Percentiles rank a stretch among this genome's conserved stretches.
phyloP scores from a whole-genome alignment of 768 basidiomycete genomes.

The Pisolithus tinctorius region DNA sequence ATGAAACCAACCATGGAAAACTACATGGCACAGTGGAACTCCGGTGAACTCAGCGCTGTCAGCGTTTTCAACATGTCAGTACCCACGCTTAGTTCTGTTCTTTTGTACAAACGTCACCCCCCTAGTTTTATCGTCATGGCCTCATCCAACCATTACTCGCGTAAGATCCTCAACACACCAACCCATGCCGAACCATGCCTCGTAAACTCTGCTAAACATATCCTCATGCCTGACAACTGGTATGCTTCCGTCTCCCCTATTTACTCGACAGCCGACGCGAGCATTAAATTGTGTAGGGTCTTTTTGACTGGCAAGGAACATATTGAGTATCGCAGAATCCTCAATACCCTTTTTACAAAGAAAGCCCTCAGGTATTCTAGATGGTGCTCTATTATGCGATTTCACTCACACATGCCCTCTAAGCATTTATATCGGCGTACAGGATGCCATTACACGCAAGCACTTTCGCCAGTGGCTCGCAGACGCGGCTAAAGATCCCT shows the following conservation, averaged over 20 bases:
- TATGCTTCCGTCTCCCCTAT: conserved; percentile 25
- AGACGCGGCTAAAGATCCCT: conserved; percentile 40
- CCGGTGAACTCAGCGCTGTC: conserved; percentile 79
- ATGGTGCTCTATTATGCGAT: too few relatives aligned
- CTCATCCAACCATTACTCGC: conserved; percentile 84
- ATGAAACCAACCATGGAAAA: conserved; percentile 86
- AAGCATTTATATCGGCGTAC: conserved; percentile 78
- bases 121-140: conserved; percentile 98
- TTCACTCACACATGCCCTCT: conserved; percentile 1
- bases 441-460: conserved; percentile 75
- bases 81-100: not conserved
- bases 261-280: not conserved
- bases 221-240: conserved; percentile 87
- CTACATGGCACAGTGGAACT: conserved; percentile 90
- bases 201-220: conserved; percentile 82
- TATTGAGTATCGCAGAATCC: conserved; percentile 85
- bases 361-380: conserved; percentile 71
- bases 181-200: conserved; percentile 90
- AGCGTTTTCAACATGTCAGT: conserved; percentile 97
- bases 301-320: conserved; percentile 93
- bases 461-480: conserved; percentile 72
- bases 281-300: conserved; percentile 54
- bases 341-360: conserved; percentile 91
- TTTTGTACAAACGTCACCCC: conserved; percentile 5
- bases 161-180: conserved; percentile 96